phyloP scores from a whole-genome alignment of 805 yeast species.

The Yamadazyma insecticola region DNA sequence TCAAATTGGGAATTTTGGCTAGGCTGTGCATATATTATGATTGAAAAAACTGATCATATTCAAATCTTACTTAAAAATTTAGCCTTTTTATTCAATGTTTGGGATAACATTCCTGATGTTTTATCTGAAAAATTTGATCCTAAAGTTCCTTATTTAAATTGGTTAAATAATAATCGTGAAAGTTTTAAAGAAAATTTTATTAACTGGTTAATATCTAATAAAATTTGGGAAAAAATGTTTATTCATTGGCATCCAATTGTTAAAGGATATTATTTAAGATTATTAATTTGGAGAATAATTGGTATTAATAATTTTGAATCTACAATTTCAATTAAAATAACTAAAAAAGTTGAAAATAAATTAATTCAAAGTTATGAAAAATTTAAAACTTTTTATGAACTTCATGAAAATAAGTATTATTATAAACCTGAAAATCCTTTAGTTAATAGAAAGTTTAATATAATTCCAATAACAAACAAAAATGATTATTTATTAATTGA shows the following conservation, averaged over 20 bases:
- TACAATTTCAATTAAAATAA: conserved; percentile 25
- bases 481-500: conserved; percentile 11
- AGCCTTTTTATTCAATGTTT: conserved; percentile 64
- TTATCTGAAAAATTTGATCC: neutral
- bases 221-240: conserved; percentile 53
- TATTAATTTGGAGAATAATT: conserved; percentile 63
- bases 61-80: conserved; percentile 60
- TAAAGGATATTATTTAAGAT: conserved; percentile 61
- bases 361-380: conserved; percentile 23
- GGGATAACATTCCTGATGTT: conserved; percentile 60
- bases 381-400: conserved; percentile 22
- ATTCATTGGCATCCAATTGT: conserved; percentile 80
- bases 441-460: conserved; percentile 46
- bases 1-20: conserved; percentile 81
- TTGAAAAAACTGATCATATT: conserved; percentile 54
- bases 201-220: conserved; percentile 48
- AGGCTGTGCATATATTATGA: conserved; percentile 51
- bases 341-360: conserved; percentile 26
- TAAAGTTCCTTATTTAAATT: conserved; percentile 13
- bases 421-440: conserved; percentile 35
- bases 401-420: conserved; percentile 8
- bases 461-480: conserved; percentile 27
- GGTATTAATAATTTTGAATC: conserved; percentile 38
- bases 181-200: conserved; percentile 47
- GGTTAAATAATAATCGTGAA: conserved; percentile 38